A percentile compares a stretch with the other conserved stretches of the same genome.
phyloP scores from a whole-genome alignment of 2,329 filamentous ascomycete species.

The Dothideomycetes sp. region DNA sequence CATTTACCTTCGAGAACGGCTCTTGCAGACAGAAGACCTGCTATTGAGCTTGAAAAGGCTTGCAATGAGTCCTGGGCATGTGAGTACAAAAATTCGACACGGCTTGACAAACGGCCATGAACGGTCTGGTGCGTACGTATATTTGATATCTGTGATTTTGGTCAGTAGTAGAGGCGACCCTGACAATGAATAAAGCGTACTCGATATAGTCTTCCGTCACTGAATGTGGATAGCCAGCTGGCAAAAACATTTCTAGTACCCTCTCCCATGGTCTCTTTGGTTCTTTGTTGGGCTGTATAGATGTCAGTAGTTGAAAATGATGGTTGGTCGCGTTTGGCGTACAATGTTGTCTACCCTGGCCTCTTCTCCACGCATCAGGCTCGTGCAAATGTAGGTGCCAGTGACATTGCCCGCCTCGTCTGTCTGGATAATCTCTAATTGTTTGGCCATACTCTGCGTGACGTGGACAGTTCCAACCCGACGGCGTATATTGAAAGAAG shows the following conservation, averaged over 20 bases:
- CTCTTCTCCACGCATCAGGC: conserved; percentile 18
- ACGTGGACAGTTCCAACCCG: neutral
- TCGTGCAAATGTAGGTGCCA: conserved; percentile 41
- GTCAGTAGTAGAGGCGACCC: conserved; percentile 1
- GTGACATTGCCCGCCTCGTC: conserved; percentile 44
- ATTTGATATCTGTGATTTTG: conserved; percentile 51
- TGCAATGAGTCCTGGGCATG: conserved; percentile 60
- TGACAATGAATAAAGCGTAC: conserved; percentile 38
- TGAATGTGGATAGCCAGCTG: conserved; percentile 77
- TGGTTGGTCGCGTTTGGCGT: conserved; percentile 15
- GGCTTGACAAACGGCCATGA: too few species aligned
- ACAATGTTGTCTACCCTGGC: conserved; percentile 13
- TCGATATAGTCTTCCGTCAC: conserved; percentile 77
- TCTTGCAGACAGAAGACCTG: conserved; percentile 67
- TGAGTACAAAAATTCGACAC: too few species aligned
- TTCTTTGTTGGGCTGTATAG: conserved; percentile 13
- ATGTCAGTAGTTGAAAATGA: too few species aligned
- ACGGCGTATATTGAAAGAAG: too few species aligned
- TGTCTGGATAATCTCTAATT: conserved; percentile 26
- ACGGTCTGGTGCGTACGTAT: conserved; percentile 42
- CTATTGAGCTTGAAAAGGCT: conserved; percentile 76
- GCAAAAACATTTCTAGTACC: conserved; percentile 66
- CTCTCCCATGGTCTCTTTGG: conserved; percentile 27
- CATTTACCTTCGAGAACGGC: conserved; percentile 63
- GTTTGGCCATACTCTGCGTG: neutral